Percentiles rank a stretch among this genome's conserved stretches.
These are phyloP conservation scores for Colletotrichum neosansevieriae DNA, from an alignment of 2,329 filamentous ascomycete species.

Conservation along the genomic window DNA sequence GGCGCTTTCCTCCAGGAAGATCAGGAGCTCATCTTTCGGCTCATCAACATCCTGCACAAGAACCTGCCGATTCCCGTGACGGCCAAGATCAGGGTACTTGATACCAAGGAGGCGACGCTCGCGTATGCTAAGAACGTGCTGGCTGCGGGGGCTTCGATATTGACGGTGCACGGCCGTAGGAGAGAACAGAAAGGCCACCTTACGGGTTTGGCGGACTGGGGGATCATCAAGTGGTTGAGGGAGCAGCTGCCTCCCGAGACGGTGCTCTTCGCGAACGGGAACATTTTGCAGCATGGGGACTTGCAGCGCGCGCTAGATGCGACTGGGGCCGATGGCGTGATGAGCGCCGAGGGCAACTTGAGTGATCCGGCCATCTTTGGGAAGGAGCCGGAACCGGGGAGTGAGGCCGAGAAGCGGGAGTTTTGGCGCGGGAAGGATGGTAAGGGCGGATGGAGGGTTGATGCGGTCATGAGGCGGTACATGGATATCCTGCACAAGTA, in stretches of 20 bases:
- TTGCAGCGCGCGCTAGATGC: slow-evolving; percentile 81
- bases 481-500: slow-evolving; percentile 89
- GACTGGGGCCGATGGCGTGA: slow-evolving; percentile 91
- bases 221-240: slow-evolving; percentile 82
- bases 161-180: slow-evolving; percentile 90
- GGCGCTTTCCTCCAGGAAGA: slow-evolving; percentile 96
- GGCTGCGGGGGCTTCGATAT: slow-evolving; percentile 87
- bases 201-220: slow-evolving; percentile 94
- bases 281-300: slow-evolving; percentile 85
- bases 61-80: slow-evolving; percentile 87
- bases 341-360: slow-evolving; percentile 96
- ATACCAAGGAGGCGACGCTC: slow-evolving; percentile 87
- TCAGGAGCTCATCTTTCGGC: slow-evolving; percentile 81
- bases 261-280: slow-evolving; percentile 97
- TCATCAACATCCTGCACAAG: slow-evolving; percentile 86
- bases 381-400: slow-evolving; percentile 69
- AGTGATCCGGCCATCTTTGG: slow-evolving; percentile 92
- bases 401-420: slow-evolving; percentile 73
- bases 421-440: slow-evolving; percentile 88
- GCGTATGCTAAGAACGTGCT: slow-evolving; percentile 91
- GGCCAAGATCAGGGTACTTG: slow-evolving; percentile 92
- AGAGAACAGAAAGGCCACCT: slow-evolving; percentile 96
- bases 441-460: slow-evolving; percentile 87
- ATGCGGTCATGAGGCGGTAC: slow-evolving; percentile 88
- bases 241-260: slow-evolving; percentile 87